Evolutionary conservation across 352 stramenopile species (phyloP), one percentile per base, ranked within the genome.

Genomic region (Pythium diclinum): DNA sequence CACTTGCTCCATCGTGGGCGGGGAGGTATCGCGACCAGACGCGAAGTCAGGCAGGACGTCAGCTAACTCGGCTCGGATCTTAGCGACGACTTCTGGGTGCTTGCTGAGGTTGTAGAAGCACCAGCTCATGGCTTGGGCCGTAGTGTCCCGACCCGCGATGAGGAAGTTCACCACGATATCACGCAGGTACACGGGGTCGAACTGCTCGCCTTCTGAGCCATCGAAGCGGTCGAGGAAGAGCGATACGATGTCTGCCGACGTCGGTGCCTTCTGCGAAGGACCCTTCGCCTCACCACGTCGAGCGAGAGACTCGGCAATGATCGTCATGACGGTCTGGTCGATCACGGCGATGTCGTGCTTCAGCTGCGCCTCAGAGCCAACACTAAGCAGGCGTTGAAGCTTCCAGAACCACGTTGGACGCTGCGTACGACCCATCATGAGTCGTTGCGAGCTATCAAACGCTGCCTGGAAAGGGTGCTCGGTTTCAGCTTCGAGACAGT

Each of bases 121-220:
- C 82, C 82, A 95, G 19, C 73, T 75, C 56, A 96, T 77, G 0
- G 74, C 77, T 25, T 76, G 77, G 7, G 85, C 77, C 0, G 87
- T 95, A 0, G 88, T 95, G 61, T 93, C 87, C 8, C 81, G 68
- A 10, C 88, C 87, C 55, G 85, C 84, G 21, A 79, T 71, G 36
- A 94, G 70, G 56, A 95, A 89, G 19, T 74, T 89, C 25, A 96
- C 73, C 11, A 86, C 72, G 52, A 97, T 89, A 71, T 95, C 83
- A n/a, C 83, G 81, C 44, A 96, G 80, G 16, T 61, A 42, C 21
- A 13, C 9, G 11, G 52, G 30, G 49, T 61, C 52, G 42, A 42
- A 42, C 21, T 55, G 42, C 30, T 67, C 53, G 10, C 30, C 32
- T 19, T 51, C 32, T 17, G 21, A 17, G 3, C 38, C 30, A 8